phyloP scores from a whole-genome alignment of 371 early-diverging fungal species.

The Apophysomyces ossiformis region DNA sequence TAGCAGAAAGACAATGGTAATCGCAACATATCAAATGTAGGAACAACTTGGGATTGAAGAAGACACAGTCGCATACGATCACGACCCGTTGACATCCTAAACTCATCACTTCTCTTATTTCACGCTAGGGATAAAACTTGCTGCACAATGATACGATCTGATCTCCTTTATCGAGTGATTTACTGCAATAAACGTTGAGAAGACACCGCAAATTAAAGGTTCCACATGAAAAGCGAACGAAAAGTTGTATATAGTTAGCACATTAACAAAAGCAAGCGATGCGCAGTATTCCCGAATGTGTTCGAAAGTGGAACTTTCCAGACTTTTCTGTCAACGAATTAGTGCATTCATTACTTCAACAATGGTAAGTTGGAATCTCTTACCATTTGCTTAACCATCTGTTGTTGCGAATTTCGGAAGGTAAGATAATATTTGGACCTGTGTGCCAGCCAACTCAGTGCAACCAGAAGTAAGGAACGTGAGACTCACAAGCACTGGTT shows the following conservation, averaged over 20 bases:
- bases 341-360: neutral
- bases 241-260: no score
- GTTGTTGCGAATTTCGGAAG: neutral
- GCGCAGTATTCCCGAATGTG: no score
- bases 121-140: neutral
- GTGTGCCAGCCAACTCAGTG: neutral
- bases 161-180: neutral
- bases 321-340: neutral
- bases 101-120: neutral
- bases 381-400: neutral
- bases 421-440: neutral
- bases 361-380: no score
- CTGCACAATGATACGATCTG: neutral
- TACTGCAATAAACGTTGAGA: no score
- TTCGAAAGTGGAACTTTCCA: no score
- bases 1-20: neutral
- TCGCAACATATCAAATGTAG: neutral
- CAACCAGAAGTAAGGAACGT: neutral
- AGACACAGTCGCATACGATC: conserved; percentile 17
- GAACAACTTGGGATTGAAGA: conserved; percentile 25
- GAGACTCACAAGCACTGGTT: neutral
- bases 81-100: neutral
- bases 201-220: no score
- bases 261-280: no score
- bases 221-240: no score